Conservation (phyloP, 176 grass and related monocot species). For the maize (Zea mays) region Zm-B73-REFERENCE-NAM-5.0 NC_050100.1:1389501-1390000, state of each 20-base stretch:
- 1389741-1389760: constrained; percentile 14
- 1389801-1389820: neutral
- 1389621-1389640: constrained; percentile 19
- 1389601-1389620: neutral
- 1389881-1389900: neutral
- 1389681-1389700: constrained; percentile 20
- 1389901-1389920: neutral
- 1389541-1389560: neutral
- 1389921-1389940: neutral
- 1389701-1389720: constrained; percentile 41
- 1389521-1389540: neutral
- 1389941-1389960: neutral
- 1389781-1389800: neutral
- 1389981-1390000: neutral
- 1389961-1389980: neutral
- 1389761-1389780: constrained; percentile 25
- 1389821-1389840: neutral
- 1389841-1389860: neutral
- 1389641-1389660: constrained; percentile 8
- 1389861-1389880: neutral
- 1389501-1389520: neutral
- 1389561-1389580: neutral
- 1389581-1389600: neutral
- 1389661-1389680: constrained; percentile 9
- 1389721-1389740: constrained; percentile 7